Evolutionary conservation across 805 yeast species (phyloP).

Genomic region (Myxozyma melibiosi): DNA sequence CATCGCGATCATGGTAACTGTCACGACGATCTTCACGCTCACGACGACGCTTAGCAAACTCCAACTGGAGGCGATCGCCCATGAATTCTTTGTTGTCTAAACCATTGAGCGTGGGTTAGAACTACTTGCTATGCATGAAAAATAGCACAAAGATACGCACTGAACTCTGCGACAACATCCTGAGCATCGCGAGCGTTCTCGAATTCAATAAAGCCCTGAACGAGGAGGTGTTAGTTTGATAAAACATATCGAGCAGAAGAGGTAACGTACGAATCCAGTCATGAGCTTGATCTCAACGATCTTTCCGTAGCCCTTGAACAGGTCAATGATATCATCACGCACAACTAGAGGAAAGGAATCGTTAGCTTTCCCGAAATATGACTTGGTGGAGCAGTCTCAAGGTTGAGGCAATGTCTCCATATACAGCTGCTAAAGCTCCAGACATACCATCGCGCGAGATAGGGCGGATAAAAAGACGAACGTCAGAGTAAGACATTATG

Average conservation of each 20-base stretch:
- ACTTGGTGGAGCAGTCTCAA: too few species aligned
- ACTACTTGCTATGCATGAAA: too few species aligned
- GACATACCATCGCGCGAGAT: slow-evolving; percentile 32
- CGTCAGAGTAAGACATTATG: slow-evolving; percentile 32
- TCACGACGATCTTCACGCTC: slow-evolving; percentile 34
- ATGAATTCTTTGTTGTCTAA: slow-evolving; percentile 40
- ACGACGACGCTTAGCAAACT: slow-evolving; percentile 42
- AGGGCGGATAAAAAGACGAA: slow-evolving; percentile 32
- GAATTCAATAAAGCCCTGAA: slow-evolving; percentile 41
- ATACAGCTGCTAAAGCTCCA: too few species aligned
- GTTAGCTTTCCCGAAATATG: too few species aligned
- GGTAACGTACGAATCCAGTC: slow-evolving; percentile 40
- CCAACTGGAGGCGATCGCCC: slow-evolving; percentile 43
- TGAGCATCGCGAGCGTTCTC: slow-evolving; percentile 39
- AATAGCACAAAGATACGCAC: slow-evolving; percentile 17
- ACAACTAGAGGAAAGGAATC: slow-evolving; percentile 23
- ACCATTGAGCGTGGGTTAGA: too few species aligned
- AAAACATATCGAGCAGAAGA: not conserved
- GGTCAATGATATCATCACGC: slow-evolving; percentile 49
- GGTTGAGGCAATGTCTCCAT: too few species aligned
- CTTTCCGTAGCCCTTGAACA: slow-evolving; percentile 55
- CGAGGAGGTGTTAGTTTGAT: not conserved
- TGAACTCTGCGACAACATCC: slow-evolving; percentile 37
- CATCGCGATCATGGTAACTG: slow-evolving; percentile 26
- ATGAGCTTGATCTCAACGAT: slow-evolving; percentile 60